Percentiles rank a stretch among this genome's conserved stretches.
Evolutionary conservation across 352 stramenopile species (phyloP).

Genomic region (Pythium rishiriense): DNA sequence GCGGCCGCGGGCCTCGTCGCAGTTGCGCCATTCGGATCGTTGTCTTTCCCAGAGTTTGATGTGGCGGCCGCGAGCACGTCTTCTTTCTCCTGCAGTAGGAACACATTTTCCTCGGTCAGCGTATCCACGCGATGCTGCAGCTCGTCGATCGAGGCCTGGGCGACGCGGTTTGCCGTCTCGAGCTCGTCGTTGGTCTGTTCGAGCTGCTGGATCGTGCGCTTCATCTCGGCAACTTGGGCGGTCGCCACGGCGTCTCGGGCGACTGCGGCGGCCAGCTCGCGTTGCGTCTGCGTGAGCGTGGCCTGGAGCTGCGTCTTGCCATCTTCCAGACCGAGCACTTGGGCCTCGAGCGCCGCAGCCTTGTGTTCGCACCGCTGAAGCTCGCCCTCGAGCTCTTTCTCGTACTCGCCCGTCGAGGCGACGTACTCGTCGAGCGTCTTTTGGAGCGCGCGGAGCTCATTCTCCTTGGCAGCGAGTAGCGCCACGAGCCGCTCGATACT

Average conservation of each 20-base stretch:
- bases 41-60: background rate
- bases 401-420: constrained; percentile 73
- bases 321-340: constrained; percentile 32
- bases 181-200: constrained; percentile 76
- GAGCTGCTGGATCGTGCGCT: constrained; percentile 64
- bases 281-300: constrained; percentile 23
- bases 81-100: constrained; percentile 68
- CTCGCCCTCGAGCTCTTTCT: constrained; percentile 65
- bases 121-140: constrained; percentile 59
- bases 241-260: constrained; percentile 37
- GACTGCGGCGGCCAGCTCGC: constrained; percentile 30
- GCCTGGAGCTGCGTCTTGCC: constrained; percentile 29
- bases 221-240: constrained; percentile 49
- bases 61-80: constrained; percentile 27
- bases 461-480: constrained; percentile 31
- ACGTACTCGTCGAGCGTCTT: constrained; percentile 73
- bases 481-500: constrained; percentile 15
- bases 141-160: constrained; percentile 58
- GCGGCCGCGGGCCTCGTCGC: constrained; percentile 6
- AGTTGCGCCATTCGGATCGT: background rate
- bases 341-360: constrained; percentile 29
- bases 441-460: constrained; percentile 55
- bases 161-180: constrained; percentile 58
- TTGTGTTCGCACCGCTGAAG: constrained; percentile 59
- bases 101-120: constrained; percentile 66